Evolutionary conservation across 73 alveolate species (phyloP).

Genomic region (Paramecium primaurelia): DNA sequence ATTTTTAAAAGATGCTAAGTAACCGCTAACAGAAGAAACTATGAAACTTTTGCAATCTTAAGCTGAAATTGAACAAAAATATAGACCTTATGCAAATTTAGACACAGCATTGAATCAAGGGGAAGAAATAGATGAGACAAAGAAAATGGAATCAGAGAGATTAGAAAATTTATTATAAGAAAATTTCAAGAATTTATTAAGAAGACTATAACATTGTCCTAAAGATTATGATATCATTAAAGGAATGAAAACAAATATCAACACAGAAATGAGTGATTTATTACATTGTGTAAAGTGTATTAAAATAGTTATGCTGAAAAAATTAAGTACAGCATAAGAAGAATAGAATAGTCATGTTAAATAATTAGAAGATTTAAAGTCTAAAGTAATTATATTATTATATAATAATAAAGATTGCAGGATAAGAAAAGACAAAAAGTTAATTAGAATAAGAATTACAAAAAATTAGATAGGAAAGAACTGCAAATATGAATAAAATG

Average conservation of each 20-base stretch:
- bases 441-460: slow-evolving; percentile 6
- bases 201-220: slow-evolving; percentile 41
- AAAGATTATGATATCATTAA: slow-evolving; percentile 50
- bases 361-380: slow-evolving; percentile 43
- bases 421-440: neutral
- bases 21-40: slow-evolving; percentile 33
- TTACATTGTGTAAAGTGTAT: slow-evolving; percentile 57
- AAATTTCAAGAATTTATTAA: slow-evolving; percentile 47
- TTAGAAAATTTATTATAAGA: slow-evolving; percentile 46
- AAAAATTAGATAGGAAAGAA: slow-evolving; percentile 40
- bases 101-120: slow-evolving; percentile 23
- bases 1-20: slow-evolving; percentile 52
- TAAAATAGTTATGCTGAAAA: slow-evolving; percentile 54
- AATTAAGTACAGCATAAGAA: slow-evolving; percentile 56
- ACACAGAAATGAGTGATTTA: slow-evolving; percentile 58
- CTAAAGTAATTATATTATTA: neutral
- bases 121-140: slow-evolving; percentile 59
- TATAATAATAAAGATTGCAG: neutral
- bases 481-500: slow-evolving; percentile 30
- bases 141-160: slow-evolving; percentile 51
- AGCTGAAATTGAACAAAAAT: slow-evolving; percentile 59
- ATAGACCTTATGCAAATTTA: slow-evolving; percentile 53
- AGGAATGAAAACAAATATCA: slow-evolving; percentile 54
- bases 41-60: slow-evolving; percentile 1
- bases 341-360: slow-evolving; percentile 53